These are phyloP conservation scores for Geotrichum klebahnii DNA, from an alignment of 1,139 yeast genomes.

Conservation along the genomic window DNA sequence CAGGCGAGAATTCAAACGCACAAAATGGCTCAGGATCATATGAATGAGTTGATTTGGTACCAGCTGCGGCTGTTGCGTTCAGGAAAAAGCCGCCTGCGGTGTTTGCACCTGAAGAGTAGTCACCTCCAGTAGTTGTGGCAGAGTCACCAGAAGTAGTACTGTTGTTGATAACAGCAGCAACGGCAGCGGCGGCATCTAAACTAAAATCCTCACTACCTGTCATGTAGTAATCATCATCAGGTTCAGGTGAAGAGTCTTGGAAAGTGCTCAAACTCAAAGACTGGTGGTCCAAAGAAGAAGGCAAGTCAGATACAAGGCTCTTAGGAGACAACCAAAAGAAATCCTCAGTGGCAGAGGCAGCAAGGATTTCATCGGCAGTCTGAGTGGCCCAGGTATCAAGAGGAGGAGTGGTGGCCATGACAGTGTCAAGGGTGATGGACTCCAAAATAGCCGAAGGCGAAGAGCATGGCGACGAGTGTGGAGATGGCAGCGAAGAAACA, in stretches of 20 bases:
- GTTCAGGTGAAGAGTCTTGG: conserved; percentile 1
- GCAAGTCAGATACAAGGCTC: conserved; percentile 5
- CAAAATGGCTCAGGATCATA: conserved; percentile 12
- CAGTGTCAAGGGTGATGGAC: not conserved
- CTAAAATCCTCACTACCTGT: not conserved
- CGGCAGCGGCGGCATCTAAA: not conserved
- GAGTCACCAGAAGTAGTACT: not conserved
- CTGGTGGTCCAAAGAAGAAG: not conserved
- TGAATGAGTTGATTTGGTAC: no score
- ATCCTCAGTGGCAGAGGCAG: conserved; percentile 16
- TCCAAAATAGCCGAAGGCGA: conserved; percentile 7
- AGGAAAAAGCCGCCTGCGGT: no score
- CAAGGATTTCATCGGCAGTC: conserved; percentile 16
- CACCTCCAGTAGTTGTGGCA: no score
- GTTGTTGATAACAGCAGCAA: not conserved
- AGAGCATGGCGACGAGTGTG: conserved; percentile 14
- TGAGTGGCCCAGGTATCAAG: conserved; percentile 3
- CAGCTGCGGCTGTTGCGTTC: no score
- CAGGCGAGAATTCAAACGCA: conserved; percentile 12
- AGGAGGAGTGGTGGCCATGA: conserved; percentile 6
- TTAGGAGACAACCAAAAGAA: conserved; percentile 19
- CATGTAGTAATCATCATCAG: not conserved
- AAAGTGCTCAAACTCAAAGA: not conserved
- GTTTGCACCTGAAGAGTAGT: no score
- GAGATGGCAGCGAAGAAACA: conserved; percentile 21